Base-by-base conservation (phyloP, 306 rosid genomes). In the Vigna radiata region DNA sequence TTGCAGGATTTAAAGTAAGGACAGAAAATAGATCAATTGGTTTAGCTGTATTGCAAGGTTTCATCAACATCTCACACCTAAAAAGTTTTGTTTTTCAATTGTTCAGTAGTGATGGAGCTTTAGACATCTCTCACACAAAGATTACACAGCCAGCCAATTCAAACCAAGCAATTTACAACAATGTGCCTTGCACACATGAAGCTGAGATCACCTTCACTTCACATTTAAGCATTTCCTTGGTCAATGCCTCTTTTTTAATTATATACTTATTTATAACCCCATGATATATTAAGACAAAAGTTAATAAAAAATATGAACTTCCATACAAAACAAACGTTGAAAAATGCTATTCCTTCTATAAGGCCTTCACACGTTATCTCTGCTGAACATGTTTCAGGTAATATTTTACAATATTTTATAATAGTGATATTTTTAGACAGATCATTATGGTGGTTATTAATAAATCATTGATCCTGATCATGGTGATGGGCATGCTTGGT, bases 261-360 rank as follows among this genome's bases (percentile, higher is more conserved):
- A 11, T 9, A 3, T 16, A 17, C 33, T 18, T 65, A 39, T 56
- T n/a, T 33, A 39, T 64, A 64, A 17, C 15, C 53, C 52, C 17
- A 25, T 25, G 27, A 12, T 43, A 19, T 43, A 43, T n/a, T 12
- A 67, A 10, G 4, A 43, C 17, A 41, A 9, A 12, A 19, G 47
- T 9, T 56, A 44, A 6, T 44, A 67, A 67, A 47, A 47, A 8
- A 31, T 3, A 13, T 46, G 43, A 15, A 7, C 72, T 23, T 41
- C 18, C 41, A 68, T 23, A 68, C 72, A 2, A 68, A 17, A 7
- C 72, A 67, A 44, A 21, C 58, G 8, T 47, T 47, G 73, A 68
- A 68, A 48, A 23, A 14, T 2, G 6, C 44, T 14, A 25, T 27
- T 23, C 8, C 1, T 41, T 5, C 56, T 6, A 19, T 46, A 23